Evolutionary conservation across 768 basidiomycete species (phyloP), one percentile per base, ranked within the genome.

Genomic region (Suillus variegatus): DNA sequence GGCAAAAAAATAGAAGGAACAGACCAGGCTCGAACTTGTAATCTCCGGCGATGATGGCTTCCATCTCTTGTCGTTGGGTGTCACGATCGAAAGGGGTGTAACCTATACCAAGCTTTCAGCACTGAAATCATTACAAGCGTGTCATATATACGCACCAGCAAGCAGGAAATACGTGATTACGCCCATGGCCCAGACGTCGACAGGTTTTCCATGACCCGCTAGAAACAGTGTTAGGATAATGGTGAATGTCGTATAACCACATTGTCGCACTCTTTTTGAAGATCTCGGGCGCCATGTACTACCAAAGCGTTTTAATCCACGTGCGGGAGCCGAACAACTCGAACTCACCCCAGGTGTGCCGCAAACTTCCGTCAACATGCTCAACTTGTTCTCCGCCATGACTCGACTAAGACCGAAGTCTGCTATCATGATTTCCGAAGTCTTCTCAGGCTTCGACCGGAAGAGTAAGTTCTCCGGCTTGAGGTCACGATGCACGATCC

Each of bases 381-480:
- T 90, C 70, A 95, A 84, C 76, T 94, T 94, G 67, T 93, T 89
- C 70, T 94, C 94, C 44, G 96, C 90, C 85, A 99, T 91, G 49
- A 98, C 86, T 41, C 94, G 88, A 73, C 90, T 90, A 65, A 97
- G 84, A 20, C 96, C 97, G 75, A 99, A 99, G 77, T 99, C 97
- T 0, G 97, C 97, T 65, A 99, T 89, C 89, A 97, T 93, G 71
- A 99, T 90, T 72, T 97, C 95, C 18, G 95, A 90, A 49, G 94
- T 93, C 40, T 74, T 72, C 76, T 98, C 95, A 6, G 86, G 90
- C 69, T 86, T 84, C 18, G 91, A 90, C 64, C 93, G 89, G 88
- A 99, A 99, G 40, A 99, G 84, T 28, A 99, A 86, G 79, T 99
- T 99, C 81, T 99, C 97, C 4, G 97, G 97, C 78, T 99, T 99